Base-by-base conservation (phyloP, 495 filamentous ascomycete species). In the Haplographium delicatum region DNA sequence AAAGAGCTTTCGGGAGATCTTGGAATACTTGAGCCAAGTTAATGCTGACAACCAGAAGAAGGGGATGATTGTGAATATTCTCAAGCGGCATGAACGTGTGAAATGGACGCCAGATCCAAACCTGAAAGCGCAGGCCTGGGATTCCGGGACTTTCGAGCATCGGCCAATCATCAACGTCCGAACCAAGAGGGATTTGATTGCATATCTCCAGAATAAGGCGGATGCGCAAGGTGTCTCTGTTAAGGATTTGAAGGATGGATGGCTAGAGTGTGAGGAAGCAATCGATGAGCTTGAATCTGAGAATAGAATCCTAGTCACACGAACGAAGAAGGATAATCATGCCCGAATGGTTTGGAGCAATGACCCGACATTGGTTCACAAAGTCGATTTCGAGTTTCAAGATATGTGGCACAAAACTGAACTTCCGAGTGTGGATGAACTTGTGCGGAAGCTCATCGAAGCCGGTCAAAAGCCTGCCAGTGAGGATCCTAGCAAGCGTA, bases 201-300 rank as follows among this genome's bases (percentile, higher is more conserved):
- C 76, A 35, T 82, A 87, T 62, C 78, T 98, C 26, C 88, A 95
- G 65, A 71, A 75, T 28, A 88, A 88, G 67, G 76, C 78, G 11
- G 90, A 89, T n/a, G 86, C 87, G 1, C 77, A 81, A 42, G 89
- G 89, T 2, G 79, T 96, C 44, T 72, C 69, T 38, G 88, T 96
- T 41, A 88, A 86, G 61, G 88, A 95, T 50, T 75, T 98, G 23
- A 91, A 91, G 64, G 93, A 98, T 61, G 94, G 94, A 23, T 98
- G 93, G 93, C 80, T 83, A 5, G 83, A 83, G 51, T 90, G 86
- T 53, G 80, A 88, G 37, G 77, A 82, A 13, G 76, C 85, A 1
- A 86, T 98, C 67, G 77, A 80, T 50, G 73, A 80, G 56, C 70
- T 97, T 47, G 93, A 97, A 72, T 66, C 66, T 16, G 79, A 85